Base-by-base conservation (phyloP, 2,329 filamentous ascomycete genomes). In the Trichoderma sp. region DNA sequence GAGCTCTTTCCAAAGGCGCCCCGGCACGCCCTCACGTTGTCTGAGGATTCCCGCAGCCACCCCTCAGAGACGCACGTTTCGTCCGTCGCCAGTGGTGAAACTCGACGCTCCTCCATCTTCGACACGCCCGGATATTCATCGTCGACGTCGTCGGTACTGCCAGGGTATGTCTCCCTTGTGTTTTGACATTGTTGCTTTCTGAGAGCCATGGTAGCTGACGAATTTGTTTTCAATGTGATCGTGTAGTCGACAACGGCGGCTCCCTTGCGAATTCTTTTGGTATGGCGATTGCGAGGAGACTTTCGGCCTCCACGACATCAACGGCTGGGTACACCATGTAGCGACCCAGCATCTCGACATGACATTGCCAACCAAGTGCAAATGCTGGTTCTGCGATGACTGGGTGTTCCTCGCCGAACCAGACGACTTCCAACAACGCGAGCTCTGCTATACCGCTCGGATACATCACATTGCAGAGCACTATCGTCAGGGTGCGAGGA, bases 391-490 rank as follows among this genome's bases (percentile, higher is more conserved):
- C 66, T 87, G 85, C 69, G 75, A 81, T 62, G 48, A 34, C 14
- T 7, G 17, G 5, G 59, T 54, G 21, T 62, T 62, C 26, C 48
- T 10, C 26, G 50, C 59, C 41, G 24, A 19, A n/a, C 19, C 50
- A 5, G 50, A 54, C 6, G n/a, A 12, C 39, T 10, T 15, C n/a
- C n/a, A 54, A 5, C 24, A 54, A 12, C 50, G 41, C 9, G n/a
- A 41, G 7, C 39, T 26, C 24, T 24, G 75, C 41, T 83, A 81
- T 63, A 39, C 65, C 0, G 19, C 67, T 1, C 78, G 84, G 2
- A 82, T 87, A 81, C 34, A 71, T 3, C 85, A 88, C 68, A 82
- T 86, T 57, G 77, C 73, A 0, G 63, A 65, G 0, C 85, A 87
- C 66, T 76, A 83, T 47, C 62, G 71, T 14, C 47, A 72, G 3